Base-by-base conservation (phyloP, 257 asterid genomes). In the Solanum microdontum region DNA sequence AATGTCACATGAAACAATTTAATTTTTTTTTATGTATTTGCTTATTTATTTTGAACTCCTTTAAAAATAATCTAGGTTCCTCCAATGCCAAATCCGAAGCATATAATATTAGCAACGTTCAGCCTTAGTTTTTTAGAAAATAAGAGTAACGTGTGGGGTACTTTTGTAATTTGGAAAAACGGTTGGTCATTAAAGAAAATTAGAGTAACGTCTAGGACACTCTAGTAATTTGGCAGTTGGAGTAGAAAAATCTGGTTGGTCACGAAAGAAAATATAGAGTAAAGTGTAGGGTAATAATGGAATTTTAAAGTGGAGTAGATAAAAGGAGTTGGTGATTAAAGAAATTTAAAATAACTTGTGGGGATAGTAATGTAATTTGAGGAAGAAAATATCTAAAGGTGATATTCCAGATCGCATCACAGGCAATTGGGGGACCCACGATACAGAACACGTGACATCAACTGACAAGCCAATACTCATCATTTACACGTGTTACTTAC, bases 401-500 rank as follows among this genome's bases (percentile, higher is more conserved):
- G 24, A 69, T 64, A 36, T 24, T 33, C 21, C 37, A 28, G 86
- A 86, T 83, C 62, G 40, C 86, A 89, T 60, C 89, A 89, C 82
- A 74, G 32, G 15, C 17, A 62, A 34, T 70, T 86, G 88, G 2
- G 66, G 82, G 68, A 60, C 34, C 87, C 69, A 87, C 70, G 58
- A 69, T 48, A 89, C 84, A 69, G 15, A 79, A 34, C 91, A 87
- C 90, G 90, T 89, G 91, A 89, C 86, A 43, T 51, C 28, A 68
- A 80, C 86, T 89, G 86, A 87, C 89, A 62, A 62, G 73, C 34
- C 76, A 83, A 87, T 83, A 43, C 2, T 83, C 76, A 62, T 85
- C 77, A 12, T 82, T n/a, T 17, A 72, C 72, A 40, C 79, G 87
- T 87, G 32, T 75, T 55, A 68, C 23, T n/a, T 45, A 45, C 0